Evolutionary conservation across 2,329 filamentous ascomycete genomes (phyloP), one percentile per base, ranked within the genome.

Genomic region (Cadophora luteo-olivacea): DNA sequence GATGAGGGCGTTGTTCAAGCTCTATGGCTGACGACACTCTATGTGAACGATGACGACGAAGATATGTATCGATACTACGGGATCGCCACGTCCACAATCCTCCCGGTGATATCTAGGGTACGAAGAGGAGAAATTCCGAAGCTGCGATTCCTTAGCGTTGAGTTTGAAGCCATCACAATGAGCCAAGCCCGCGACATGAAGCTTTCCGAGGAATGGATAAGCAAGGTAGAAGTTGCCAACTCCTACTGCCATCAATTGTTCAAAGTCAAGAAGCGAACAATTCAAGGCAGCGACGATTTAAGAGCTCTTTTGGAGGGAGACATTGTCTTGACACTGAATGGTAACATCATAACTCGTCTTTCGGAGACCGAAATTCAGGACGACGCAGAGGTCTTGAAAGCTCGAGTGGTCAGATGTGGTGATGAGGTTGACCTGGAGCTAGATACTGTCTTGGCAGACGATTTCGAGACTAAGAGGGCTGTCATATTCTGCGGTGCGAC

Each of bases 11-110:
- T 92, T 5, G 94, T 99, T 0, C 94, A 97, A 79, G 96, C 96
- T 1, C 83, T 99, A 33, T 99, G 97, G 97, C 84, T 99, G 65
- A 97, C 94, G 8, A 99, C 98, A 79, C 89, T 99, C 0, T 96
- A 96, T 61, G 96, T 91, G 88, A 9, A 85, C 89, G 0, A 90
- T 90, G 77, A 91, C 88, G 66, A 90, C 92, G 75, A 92, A 97
- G 96, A 99, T 75, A 92, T 97, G 72, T 96, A 99, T 80, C 99
- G 99, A 76, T 95, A 98, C 77, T 89, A 99, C 7, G 96, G 96
- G 61, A 87, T 98, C 65, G 91, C 93, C 19, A 97, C 94, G 0
- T 93, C 94, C 4, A 94, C 93, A 16, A 84, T 99, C 12, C 86
- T 97, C 1, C 94, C 95, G 0, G 92, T 99, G n/a, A 86, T 97